A percentile compares a stretch with the other conserved stretches of the same genome.
These are phyloP conservation scores for Candida glaebosa DNA, from an alignment of 805 yeast genomes.

Conservation along the genomic window DNA sequence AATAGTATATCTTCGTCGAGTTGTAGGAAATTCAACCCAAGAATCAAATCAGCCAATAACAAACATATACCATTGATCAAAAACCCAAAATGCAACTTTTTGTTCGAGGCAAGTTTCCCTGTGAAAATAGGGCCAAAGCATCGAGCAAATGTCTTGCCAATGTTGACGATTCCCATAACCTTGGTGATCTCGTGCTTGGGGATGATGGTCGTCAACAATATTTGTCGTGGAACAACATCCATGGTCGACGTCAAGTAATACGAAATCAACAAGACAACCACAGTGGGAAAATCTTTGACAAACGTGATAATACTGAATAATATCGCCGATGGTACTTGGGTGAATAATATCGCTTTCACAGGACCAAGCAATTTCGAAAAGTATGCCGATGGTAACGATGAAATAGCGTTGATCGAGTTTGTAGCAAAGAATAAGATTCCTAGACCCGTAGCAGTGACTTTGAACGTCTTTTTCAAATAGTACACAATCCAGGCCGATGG, in stretches of 20 bases:
- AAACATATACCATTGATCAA: slow-evolving; percentile 49
- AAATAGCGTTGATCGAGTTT: slow-evolving; percentile 58
- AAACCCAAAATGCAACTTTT: slow-evolving; percentile 47
- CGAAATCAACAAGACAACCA: slow-evolving; percentile 49
- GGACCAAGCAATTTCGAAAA: slow-evolving; percentile 72
- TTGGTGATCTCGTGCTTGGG: slow-evolving; percentile 61
- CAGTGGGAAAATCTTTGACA: slow-evolving; percentile 31
- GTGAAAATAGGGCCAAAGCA: slow-evolving; percentile 79
- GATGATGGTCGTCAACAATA: slow-evolving; percentile 67
- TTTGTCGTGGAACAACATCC: slow-evolving; percentile 92
- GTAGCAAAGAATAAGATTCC: slow-evolving; percentile 69
- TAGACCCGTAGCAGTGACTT: slow-evolving; percentile 50
- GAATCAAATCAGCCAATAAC: slow-evolving; percentile 45
- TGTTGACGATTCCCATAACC: slow-evolving; percentile 82
- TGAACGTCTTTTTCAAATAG: slow-evolving; percentile 61
- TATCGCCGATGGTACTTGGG: slow-evolving; percentile 76
- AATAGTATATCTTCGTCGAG: slow-evolving; percentile 33
- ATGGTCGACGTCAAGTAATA: slow-evolving; percentile 68
- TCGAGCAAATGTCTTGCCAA: slow-evolving; percentile 81
- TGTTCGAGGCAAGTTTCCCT: slow-evolving; percentile 62
- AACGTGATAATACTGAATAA: slow-evolving; percentile 46
- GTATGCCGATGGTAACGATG: slow-evolving; percentile 74
- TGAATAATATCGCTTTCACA: slow-evolving; percentile 65
- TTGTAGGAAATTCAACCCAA: slow-evolving; percentile 40
- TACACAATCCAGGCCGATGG: slow-evolving; percentile 85